These are phyloP conservation scores for Auricularia heimuer DNA, from an alignment of 768 basidiomycete genomes.

Conservation along the genomic window DNA sequence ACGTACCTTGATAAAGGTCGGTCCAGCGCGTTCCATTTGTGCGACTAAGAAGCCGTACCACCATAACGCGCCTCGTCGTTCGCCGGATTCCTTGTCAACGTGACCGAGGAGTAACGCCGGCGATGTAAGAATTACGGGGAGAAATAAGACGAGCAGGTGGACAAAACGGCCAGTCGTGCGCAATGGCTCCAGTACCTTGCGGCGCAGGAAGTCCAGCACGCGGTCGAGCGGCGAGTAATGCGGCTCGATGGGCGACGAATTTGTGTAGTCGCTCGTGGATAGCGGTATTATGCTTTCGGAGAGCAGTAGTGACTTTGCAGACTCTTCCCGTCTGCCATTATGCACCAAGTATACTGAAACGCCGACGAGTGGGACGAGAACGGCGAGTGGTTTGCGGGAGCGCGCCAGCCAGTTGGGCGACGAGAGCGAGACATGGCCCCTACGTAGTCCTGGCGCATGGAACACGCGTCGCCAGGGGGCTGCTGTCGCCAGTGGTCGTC, in stretches of 20 bases:
- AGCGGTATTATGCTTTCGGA: not conserved
- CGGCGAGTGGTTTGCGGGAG: not conserved
- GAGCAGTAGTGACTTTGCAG: not conserved
- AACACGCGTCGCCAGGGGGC: not conserved
- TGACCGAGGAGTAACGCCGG: slow-evolving; percentile 75
- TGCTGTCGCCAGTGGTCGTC: not conserved
- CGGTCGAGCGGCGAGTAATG: slow-evolving; percentile 36
- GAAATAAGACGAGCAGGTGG: slow-evolving; percentile 71
- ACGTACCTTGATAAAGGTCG: slow-evolving; percentile 89
- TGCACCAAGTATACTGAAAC: not conserved
- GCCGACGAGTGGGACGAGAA: not conserved
- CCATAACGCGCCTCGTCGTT: slow-evolving; percentile 91
- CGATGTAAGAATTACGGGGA: slow-evolving; percentile 73
- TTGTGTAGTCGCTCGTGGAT: slow-evolving; percentile 12
- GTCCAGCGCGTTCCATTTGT: slow-evolving; percentile 91
- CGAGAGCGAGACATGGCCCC: not conserved
- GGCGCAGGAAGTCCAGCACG: slow-evolving; percentile 38
- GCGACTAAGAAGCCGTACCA: slow-evolving; percentile 88
- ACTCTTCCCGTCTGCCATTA: not conserved
- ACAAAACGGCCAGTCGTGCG: slow-evolving; percentile 76
- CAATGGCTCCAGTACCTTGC: slow-evolving; percentile 73
- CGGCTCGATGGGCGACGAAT: slow-evolving; percentile 63
- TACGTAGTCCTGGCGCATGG: not conserved
- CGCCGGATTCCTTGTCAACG: slow-evolving; percentile 48
- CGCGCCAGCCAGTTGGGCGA: not conserved